Percentiles rank a stretch among this genome's conserved stretches.
These are phyloP conservation scores for Cadophora luteo-olivacea DNA, from an alignment of 2,329 filamentous ascomycete genomes.

Conservation along the genomic window DNA sequence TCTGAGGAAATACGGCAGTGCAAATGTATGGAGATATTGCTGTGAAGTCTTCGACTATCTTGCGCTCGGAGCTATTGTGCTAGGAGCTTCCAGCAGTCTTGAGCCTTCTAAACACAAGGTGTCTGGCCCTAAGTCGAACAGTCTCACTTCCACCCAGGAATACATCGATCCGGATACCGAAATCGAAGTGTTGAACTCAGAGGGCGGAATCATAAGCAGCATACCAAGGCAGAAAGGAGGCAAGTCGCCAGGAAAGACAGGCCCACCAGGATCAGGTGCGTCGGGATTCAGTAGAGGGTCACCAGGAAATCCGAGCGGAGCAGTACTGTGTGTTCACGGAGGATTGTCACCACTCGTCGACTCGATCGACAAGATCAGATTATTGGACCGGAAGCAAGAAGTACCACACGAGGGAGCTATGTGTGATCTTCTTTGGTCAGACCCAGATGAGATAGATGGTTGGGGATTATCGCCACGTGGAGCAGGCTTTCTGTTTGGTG, in stretches of 20 bases:
- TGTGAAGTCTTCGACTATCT: conserved; percentile 99
- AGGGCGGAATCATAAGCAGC: conserved; percentile 77
- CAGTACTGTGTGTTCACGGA: conserved; percentile 94
- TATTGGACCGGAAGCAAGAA: conserved; percentile 96
- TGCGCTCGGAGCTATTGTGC: conserved; percentile 94
- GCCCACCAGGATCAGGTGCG: conserved; percentile 81
- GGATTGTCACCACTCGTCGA: conserved; percentile 91
- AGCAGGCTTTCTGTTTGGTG: conserved; percentile 93
- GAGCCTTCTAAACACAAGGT: conserved; percentile 52
- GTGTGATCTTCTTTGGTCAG: conserved; percentile 98
- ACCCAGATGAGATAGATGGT: conserved; percentile 95
- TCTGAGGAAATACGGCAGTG: conserved; percentile 91
- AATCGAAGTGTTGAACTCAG: conserved; percentile 90
- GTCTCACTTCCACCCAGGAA: conserved; percentile 53
- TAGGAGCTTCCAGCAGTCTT: conserved; percentile 79
- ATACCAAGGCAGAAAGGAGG: conserved; percentile 60
- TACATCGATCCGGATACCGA: conserved; percentile 77
- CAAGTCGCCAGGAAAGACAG: conserved; percentile 59
- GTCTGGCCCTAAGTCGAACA: conserved; percentile 53
- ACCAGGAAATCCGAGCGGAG: conserved; percentile 75
- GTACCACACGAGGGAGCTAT: conserved; percentile 98
- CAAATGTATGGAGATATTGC: conserved; percentile 96
- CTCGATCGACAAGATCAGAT: conserved; percentile 91
- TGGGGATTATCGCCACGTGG: conserved; percentile 94
- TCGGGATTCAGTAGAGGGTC: conserved; percentile 70